phyloP scores from a whole-genome alignment of 1,284 basidiomycete species.

The Pascua sp. region DNA sequence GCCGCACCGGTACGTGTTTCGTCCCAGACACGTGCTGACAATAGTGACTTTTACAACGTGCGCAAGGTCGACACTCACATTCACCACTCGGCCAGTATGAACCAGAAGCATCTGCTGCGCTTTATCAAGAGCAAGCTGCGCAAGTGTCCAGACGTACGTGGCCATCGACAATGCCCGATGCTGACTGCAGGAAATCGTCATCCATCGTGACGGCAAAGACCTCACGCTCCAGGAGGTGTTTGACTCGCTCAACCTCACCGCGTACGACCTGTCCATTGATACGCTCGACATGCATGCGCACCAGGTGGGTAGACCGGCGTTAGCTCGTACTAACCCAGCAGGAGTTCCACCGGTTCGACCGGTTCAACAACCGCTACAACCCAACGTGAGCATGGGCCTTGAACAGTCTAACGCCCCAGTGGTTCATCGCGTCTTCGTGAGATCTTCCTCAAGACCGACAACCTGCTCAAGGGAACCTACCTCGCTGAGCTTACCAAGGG shows the following conservation, averaged over 20 bases:
- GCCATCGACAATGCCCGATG: neutral
- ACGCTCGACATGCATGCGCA: constrained; percentile 99
- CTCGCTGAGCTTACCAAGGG: constrained; percentile 91
- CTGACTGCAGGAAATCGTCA: constrained; percentile 76
- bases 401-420: constrained; percentile 8
- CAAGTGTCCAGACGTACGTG: constrained; percentile 52
- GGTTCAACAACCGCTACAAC: constrained; percentile 66
- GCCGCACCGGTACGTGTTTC: constrained; percentile 30
- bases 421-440: constrained; percentile 92
- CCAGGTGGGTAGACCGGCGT: constrained; percentile 52
- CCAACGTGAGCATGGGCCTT: constrained; percentile 22
- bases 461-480: constrained; percentile 85
- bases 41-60: constrained; percentile 92
- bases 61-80: constrained; percentile 99
- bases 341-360: constrained; percentile 94
- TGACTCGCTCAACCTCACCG: constrained; percentile 87
- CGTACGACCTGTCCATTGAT: constrained; percentile 97
- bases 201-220: constrained; percentile 85
- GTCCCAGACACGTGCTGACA: constrained; percentile 34
- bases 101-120: constrained; percentile 98
- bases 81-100: constrained; percentile 98
- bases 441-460: constrained; percentile 99
- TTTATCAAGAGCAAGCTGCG: constrained; percentile 94
- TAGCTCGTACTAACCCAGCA: too few relatives aligned
- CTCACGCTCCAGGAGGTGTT: constrained; percentile 93